phyloP scores from a whole-genome alignment of 225 moss, liverwort and hornwort species.

The Anthoceros angustus region DNA sequence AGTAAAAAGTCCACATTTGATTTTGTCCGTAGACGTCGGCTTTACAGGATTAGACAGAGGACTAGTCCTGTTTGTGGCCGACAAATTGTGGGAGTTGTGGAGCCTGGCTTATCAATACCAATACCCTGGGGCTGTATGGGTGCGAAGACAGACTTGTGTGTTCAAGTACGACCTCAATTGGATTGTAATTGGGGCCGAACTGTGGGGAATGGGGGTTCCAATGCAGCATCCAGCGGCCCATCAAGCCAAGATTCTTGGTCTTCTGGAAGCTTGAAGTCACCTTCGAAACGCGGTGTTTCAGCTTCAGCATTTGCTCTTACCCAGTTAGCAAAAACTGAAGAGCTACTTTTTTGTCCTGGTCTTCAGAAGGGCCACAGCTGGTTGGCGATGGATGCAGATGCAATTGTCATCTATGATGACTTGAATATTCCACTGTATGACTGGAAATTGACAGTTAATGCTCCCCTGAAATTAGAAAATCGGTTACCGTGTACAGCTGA shows the following conservation, averaged over 20 bases:
- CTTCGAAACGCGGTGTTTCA: conserved; percentile 48
- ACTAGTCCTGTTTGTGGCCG: conserved; percentile 54
- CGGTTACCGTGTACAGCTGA: conserved; percentile 80
- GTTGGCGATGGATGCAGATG: conserved; percentile 95
- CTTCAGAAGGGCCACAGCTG: conserved; percentile 40
- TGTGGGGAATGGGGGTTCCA: conserved; percentile 27
- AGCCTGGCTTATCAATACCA: conserved; percentile 59
- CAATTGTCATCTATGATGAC: conserved; percentile 63
- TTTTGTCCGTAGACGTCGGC: conserved; percentile 69
- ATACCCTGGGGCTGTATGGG: conserved; percentile 63
- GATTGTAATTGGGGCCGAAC: conserved; percentile 69
- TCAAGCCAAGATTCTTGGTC: conserved; percentile 33
- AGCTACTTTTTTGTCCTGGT: conserved; percentile 54
- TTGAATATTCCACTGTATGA: conserved; percentile 63
- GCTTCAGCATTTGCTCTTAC: conserved; percentile 58
- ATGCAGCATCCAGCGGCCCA: conserved; percentile 18
- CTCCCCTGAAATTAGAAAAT: conserved; percentile 87
- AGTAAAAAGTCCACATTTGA: conserved; percentile 75
- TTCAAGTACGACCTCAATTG: conserved; percentile 80
- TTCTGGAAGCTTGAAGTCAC: conserved; percentile 21
- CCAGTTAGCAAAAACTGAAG: conserved; percentile 86
- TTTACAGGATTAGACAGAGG: conserved; percentile 58
- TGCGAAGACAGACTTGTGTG: conserved; percentile 65
- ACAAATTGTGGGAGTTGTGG: conserved; percentile 59
- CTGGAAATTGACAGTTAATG: conserved; percentile 81